These are phyloP conservation scores for Candida morakotiae DNA, from an alignment of 805 yeast species.

Conservation along the genomic window DNA sequence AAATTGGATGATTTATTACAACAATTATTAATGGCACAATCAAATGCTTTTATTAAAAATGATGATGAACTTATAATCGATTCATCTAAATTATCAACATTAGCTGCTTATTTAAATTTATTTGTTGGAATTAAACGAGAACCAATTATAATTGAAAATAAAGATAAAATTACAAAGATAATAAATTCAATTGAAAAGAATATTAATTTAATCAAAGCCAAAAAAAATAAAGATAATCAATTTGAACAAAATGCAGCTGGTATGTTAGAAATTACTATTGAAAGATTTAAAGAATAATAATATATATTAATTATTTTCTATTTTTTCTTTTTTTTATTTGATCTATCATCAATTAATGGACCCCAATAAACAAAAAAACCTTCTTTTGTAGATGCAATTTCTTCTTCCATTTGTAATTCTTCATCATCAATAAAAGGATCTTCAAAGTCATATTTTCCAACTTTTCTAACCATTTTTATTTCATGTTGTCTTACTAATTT, in stretches of 20 bases:
- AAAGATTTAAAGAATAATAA: conserved; percentile 22
- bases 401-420: conserved; percentile 90
- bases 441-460: conserved; percentile 85
- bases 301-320: conserved; percentile 2
- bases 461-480: conserved; percentile 58
- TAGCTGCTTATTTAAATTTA: conserved; percentile 58
- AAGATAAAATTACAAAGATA: conserved; percentile 13
- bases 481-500: conserved; percentile 42
- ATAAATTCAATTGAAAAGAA: conserved; percentile 12
- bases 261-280: conserved; percentile 30
- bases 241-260: conserved; percentile 28
- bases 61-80: conserved; percentile 15
- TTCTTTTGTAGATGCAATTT: conserved; percentile 85
- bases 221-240: conserved; percentile 5
- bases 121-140: conserved; percentile 30
- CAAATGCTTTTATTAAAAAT: conserved; percentile 26
- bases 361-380: conserved; percentile 97
- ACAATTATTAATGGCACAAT: conserved; percentile 36
- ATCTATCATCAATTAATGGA: conserved; percentile 62
- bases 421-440: conserved; percentile 97
- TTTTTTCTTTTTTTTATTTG: conserved; percentile 7
- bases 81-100: conserved; percentile 31
- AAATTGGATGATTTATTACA: conserved; percentile 41
- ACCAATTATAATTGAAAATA: conserved; percentile 13
- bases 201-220: conserved; percentile 14